Evolutionary conservation across 1,284 basidiomycete genomes (phyloP), one percentile per base, ranked within the genome.

Genomic region (Boletellus deceptivus): DNA sequence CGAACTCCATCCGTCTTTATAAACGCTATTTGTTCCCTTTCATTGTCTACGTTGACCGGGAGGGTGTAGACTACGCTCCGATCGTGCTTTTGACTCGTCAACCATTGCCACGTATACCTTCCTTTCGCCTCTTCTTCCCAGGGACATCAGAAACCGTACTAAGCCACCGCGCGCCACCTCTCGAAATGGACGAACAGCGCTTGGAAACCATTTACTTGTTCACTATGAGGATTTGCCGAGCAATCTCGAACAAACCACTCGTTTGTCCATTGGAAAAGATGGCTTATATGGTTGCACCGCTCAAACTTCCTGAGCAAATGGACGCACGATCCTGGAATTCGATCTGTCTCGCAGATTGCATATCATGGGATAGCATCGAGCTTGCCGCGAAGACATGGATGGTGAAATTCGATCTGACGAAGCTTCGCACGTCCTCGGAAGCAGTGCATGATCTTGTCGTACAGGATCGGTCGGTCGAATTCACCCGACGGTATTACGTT

Each of bases 391-490:
- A 72, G 37, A 69, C 75, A 10, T 83, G 77, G 71, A 75, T 75
- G 33, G 70, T 73, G 10, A 74, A 78, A 4, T 71, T 91, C 24
- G 72, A 75, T 41, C 67, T 68, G 37, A 70, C 73, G 17, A 67
- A 72, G 22, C 46, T 73, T 11, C 71, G 75, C 51, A 67, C 69
- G 3, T 61, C 80, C n/a, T 59, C 58, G 11, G 49, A 69, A 20
- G 77, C 76, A 49, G 63, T 83, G 9, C 61, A 74, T 48, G 85
- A 89, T 56, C 79, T 83, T 22, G 70, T 91, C 20, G 71, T 93
- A 31, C 84, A 88, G 64, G 89, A 91, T 61, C 74, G 87, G 50
- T 77, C 75, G 70, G 77, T 81, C n/a, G 89, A 91, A 64, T 89
- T 85, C 60, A 90, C 87, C 2, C 74, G 84, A 55, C 75, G 84